Percentiles rank a stretch among this genome's conserved stretches.
Evolutionary conservation across 495 filamentous ascomycete genomes (phyloP).

Genomic region (Aeminium ludgeri): DNA sequence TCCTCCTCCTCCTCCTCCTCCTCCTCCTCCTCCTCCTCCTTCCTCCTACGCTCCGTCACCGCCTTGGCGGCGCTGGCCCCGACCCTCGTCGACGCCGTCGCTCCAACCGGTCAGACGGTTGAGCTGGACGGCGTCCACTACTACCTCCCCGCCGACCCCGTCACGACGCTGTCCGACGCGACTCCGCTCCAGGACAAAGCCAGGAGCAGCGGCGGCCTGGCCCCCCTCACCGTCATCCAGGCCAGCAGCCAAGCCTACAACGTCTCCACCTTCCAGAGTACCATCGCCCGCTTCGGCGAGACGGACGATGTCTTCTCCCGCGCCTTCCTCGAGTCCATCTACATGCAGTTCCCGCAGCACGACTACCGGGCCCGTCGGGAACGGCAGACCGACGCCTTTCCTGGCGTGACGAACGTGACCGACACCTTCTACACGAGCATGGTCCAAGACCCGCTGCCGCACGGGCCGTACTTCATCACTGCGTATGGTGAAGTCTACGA

Average conservation of each 20-base stretch:
- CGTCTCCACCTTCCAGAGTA: slow-evolving; percentile 2
- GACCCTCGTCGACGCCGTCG: slow-evolving; percentile 15
- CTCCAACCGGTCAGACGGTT: slow-evolving; percentile 19
- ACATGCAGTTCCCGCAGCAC: slow-evolving; percentile 14
- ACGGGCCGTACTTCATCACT: slow-evolving; percentile 30
- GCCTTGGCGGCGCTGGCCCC: neutral
- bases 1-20: too few relatives aligned
- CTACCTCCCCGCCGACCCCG: slow-evolving; percentile 16
- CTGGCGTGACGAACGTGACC: slow-evolving; percentile 2
- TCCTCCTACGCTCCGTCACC: neutral
- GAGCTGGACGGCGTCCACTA: slow-evolving; percentile 17
- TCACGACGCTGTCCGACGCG: slow-evolving; percentile 10
- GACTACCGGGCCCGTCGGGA: neutral
- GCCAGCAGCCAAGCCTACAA: slow-evolving; percentile 1
- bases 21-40: too few relatives aligned
- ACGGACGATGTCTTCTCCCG: slow-evolving; percentile 21
- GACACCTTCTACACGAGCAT: neutral
- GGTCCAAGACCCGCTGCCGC: slow-evolving; percentile 7
- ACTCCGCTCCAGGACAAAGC: slow-evolving; percentile 1
- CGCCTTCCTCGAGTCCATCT: slow-evolving; percentile 19
- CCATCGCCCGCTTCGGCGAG: slow-evolving; percentile 6
- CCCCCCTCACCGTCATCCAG: slow-evolving; percentile 19
- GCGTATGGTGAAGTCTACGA: slow-evolving; percentile 25
- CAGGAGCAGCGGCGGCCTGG: slow-evolving; percentile 8
- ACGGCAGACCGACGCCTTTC: neutral